These are phyloP conservation scores for Entamoeba dispar DNA, from an alignment of 208 protist genomes.

Conservation along the genomic window DNA sequence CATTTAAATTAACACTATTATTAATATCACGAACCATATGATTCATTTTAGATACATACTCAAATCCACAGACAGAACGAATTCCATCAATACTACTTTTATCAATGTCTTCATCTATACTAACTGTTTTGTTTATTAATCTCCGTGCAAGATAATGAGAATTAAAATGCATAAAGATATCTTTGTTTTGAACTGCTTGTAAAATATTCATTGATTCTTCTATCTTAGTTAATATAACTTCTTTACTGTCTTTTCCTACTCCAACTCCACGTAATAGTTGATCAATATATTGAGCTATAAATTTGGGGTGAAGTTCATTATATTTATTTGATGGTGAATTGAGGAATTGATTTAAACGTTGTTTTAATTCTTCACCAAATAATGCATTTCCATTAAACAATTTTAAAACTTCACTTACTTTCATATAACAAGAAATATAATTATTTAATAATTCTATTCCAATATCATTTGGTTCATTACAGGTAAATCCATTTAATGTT, in stretches of 20 bases:
- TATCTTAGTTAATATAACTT: not conserved
- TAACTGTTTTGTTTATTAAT: not conserved
- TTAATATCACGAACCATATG: not conserved
- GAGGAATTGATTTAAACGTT: not conserved
- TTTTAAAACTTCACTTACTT: not conserved
- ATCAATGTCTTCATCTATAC: not conserved
- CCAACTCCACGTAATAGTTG: not conserved
- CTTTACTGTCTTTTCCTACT: not conserved
- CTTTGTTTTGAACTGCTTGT: not conserved
- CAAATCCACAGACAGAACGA: not conserved
- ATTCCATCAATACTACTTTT: not conserved
- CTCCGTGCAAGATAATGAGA: not conserved
- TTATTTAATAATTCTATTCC: not conserved
- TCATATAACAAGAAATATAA: not conserved
- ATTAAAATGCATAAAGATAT: not conserved
- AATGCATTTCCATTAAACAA: not conserved
- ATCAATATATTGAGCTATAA: not conserved
- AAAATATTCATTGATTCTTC: not conserved
- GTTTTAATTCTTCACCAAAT: not conserved
- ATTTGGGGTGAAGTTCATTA: not conserved
- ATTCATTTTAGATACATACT: not conserved
- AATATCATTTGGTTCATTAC: not conserved
- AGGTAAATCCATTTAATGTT: not conserved
- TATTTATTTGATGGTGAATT: not conserved
- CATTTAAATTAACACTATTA: not conserved